Evolutionary conservation across 1,284 basidiomycete genomes (phyloP), one percentile per base, ranked within the genome.

Genomic region (Mycena citricolor): DNA sequence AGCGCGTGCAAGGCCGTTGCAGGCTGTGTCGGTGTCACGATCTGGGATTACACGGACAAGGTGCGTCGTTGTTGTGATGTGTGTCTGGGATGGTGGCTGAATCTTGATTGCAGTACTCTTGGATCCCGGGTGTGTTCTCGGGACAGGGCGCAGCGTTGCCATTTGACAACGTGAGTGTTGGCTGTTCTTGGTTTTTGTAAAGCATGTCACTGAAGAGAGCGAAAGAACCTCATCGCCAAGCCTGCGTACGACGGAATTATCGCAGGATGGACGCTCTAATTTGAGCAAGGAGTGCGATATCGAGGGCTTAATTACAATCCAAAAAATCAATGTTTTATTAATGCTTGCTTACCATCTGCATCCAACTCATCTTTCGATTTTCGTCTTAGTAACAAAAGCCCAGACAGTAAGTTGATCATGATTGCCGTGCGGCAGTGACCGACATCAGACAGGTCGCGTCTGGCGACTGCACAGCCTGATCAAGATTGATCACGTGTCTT

Each of bases 41-140:
- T 76, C 25, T 79, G 76, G 74, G 76, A 76, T 51, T 76, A 67
- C 58, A 76, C 72, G 13, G 74, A 77, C 54, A 74, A 75, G 56
- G 61, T 64, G 10, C 14, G 47, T 31, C 16, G 26, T 3, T 5
- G 20, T 10, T 37, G 8, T 10, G 22, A 24, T 5, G 5, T 21
- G 14, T 16, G 3, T 7, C 13, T 32, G 25, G 32, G 5, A n/a
- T 24, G 30, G 46, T 39, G 39, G 31, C 31, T 44, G 14, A 28
- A 8, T 10, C 31, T 21, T 30, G 13, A n/a, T 25, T 32, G 12
- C 26, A 69, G 68, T 77, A 73, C 52, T 77, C 73, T 22, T 78
- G 75, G 76, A 64, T 79, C 20, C 76, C 76, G 11, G 59, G 65
- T n/a, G 63, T 66, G 5, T 77, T 77, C 62, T 32, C 63, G 22